Evolutionary conservation across 345 rosid species (phyloP).

Genomic region (Bruguiera sexangula): DNA sequence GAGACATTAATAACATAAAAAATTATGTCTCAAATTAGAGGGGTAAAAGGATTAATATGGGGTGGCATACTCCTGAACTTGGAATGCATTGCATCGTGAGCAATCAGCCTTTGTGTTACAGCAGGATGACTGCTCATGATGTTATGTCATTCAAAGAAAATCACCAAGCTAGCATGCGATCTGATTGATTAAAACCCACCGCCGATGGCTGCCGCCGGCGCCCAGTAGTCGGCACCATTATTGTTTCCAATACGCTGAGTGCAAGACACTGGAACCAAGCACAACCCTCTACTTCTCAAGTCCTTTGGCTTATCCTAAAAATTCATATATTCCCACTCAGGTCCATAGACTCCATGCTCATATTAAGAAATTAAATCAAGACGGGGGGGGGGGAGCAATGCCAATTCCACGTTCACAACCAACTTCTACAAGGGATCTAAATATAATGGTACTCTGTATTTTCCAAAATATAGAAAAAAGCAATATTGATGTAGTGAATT

Average conservation of each 20-base stretch:
- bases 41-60: not conserved
- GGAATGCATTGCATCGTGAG: conserved; percentile 64
- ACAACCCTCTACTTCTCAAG: conserved; percentile 73
- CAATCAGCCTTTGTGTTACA: conserved; percentile 55
- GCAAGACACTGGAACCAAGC: conserved; percentile 74
- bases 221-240: conserved; percentile 76
- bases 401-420: too few species aligned
- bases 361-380: not conserved
- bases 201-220: conserved; percentile 59
- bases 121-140: conserved; percentile 59
- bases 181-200: conserved; percentile 32
- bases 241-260: conserved; percentile 65
- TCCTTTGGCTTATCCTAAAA: conserved; percentile 43
- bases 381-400: too few species aligned
- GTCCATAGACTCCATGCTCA: too few species aligned
- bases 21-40: not conserved
- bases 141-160: conserved; percentile 37
- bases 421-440: too few species aligned
- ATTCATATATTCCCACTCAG: not conserved
- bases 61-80: not conserved
- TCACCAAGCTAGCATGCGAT: not conserved
- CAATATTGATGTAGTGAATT: too few species aligned
- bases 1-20: not conserved
- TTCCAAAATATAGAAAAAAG: too few species aligned
- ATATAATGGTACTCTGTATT: too few species aligned